Base-by-base conservation (phyloP, 2,329 filamentous ascomycete genomes). In the Diaporthe humulicola region DNA sequence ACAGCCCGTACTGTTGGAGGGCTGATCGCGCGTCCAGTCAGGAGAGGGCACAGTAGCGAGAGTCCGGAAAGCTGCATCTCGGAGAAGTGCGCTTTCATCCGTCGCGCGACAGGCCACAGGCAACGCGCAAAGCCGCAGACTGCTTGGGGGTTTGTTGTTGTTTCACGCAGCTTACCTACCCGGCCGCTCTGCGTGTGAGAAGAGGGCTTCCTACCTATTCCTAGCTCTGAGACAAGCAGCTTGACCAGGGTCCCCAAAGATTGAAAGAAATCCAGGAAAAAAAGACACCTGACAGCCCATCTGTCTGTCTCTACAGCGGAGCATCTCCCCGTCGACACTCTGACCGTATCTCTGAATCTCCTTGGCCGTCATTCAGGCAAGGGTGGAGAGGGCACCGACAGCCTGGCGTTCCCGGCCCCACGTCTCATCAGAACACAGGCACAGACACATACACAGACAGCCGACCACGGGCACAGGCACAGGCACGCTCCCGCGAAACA, bases 161-260 rank as follows among this genome's bases (percentile, higher is more conserved):
- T 76, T 71, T 74, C 74, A 74, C 70, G 73, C 74, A 76, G 74
- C 73, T 69, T 69, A 48, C 60, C 33, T 8, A 67, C 61, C 42
- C 42, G 45, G 33, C 30, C 61, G 25, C 33, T 52, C 22, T 67
- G 48, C n/a, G 33, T 40, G 48, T 69, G 64, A 54, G 40, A 64
- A 33, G 28, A 54, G 64, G 30, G 30, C 48, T 30, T 54, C 64
- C 30, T 61, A 28, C 38, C 36, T 69, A 38, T 69, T 54, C 64
- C 64, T 69, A 30, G 64, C 57, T 64, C 57, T 64, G 70, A 64
- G 70, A 72, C 70, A 72, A 72, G 57, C 70, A 72, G 48, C 36
- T 38, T 3, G 28, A 38, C 58, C 22, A 45, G 70, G 57, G 40
- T 48, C 30, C 38, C 33, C 57, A 30, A 30, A 64, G 42, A 25